Conservation (phyloP, 2,329 filamentous ascomycete species). For the Pseudogymnoascus pannorum region DNA sequence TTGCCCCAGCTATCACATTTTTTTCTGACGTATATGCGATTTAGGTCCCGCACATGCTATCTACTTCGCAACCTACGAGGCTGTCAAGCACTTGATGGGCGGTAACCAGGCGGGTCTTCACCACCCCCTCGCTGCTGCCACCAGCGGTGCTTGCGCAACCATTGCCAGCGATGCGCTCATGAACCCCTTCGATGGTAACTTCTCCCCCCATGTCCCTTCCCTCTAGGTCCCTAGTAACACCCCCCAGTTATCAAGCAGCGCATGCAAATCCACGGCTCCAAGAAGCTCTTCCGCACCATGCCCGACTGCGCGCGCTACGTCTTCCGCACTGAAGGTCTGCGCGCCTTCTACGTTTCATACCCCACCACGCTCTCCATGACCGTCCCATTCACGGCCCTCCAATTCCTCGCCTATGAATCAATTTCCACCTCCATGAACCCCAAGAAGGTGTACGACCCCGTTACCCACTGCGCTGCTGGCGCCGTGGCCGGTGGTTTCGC, state of each 20-base stretch:
- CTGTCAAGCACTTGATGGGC: slow-evolving; percentile 91
- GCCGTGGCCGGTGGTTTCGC: slow-evolving; percentile 89
- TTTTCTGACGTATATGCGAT: slow-evolving; percentile 21
- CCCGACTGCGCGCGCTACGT: slow-evolving; percentile 80
- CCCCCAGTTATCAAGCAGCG: slow-evolving; percentile 90
- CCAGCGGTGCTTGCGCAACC: slow-evolving; percentile 88
- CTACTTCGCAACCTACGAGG: slow-evolving; percentile 97
- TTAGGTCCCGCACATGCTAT: slow-evolving; percentile 92
- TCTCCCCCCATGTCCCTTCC: not conserved
- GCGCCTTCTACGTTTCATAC: slow-evolving; percentile 96
- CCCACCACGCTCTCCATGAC: slow-evolving; percentile 98
- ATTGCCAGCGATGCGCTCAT: slow-evolving; percentile 97
- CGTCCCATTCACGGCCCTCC: slow-evolving; percentile 91
- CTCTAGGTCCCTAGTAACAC: not conserved
- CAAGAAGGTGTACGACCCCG: slow-evolving; percentile 74
- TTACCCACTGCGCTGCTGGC: slow-evolving; percentile 89
- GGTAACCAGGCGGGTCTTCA: slow-evolving; percentile 83
- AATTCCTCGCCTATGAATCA: slow-evolving; percentile 97
- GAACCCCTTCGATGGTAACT: slow-evolving; percentile 95
- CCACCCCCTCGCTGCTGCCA: slow-evolving; percentile 85
- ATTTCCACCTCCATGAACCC: slow-evolving; percentile 93
- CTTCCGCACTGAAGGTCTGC: slow-evolving; percentile 78
- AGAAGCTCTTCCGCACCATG: slow-evolving; percentile 76
- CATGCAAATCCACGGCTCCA: slow-evolving; percentile 97
- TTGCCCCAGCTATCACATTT: not conserved